These are phyloP conservation scores for Hypoxylon sp. DNA, from an alignment of 2,329 filamentous ascomycete species.

Conservation along the genomic window DNA sequence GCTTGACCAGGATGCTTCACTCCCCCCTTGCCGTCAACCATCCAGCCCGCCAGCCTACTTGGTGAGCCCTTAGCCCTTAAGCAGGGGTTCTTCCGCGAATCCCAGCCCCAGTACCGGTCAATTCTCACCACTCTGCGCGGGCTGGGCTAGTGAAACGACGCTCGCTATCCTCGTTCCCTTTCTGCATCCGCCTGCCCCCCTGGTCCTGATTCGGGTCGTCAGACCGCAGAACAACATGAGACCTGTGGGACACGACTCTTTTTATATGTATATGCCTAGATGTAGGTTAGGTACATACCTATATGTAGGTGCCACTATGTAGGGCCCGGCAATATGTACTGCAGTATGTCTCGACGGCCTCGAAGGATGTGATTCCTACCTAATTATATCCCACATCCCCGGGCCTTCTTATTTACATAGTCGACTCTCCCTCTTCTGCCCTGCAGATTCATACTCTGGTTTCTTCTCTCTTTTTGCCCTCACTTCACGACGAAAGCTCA, in stretches of 20 bases:
- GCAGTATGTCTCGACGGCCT: conserved; percentile 16
- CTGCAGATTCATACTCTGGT: conserved; percentile 17
- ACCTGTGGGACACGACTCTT: conserved; percentile 9
- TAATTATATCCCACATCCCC: conserved; percentile 20
- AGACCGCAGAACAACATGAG: conserved; percentile 22
- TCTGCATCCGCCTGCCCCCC: conserved; percentile 5
- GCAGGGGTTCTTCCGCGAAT: conserved; percentile 31
- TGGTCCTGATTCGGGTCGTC: conserved; percentile 13
- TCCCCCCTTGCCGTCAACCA: conserved; percentile 28
- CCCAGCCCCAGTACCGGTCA: conserved; percentile 19
- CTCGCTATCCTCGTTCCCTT: not conserved
- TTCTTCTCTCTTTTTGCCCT: conserved; percentile 20
- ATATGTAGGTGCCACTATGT: conserved; percentile 7
- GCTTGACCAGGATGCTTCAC: conserved; percentile 26
- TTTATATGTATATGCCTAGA: conserved; percentile 17
- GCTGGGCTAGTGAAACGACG: not conserved
- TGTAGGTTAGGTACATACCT: too few relatives aligned
- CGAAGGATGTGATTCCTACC: conserved; percentile 25
- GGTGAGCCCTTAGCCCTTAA: conserved; percentile 19
- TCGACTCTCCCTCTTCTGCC: conserved; percentile 17
- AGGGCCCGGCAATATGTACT: conserved; percentile 8
- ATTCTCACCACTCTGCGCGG: conserved; percentile 14
- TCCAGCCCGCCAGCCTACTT: conserved; percentile 26
- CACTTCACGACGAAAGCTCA: conserved; percentile 25
- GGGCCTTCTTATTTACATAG: not conserved